Conservation (phyloP, 176 grass and related monocot species). For the Avena eriantha region DNA sequence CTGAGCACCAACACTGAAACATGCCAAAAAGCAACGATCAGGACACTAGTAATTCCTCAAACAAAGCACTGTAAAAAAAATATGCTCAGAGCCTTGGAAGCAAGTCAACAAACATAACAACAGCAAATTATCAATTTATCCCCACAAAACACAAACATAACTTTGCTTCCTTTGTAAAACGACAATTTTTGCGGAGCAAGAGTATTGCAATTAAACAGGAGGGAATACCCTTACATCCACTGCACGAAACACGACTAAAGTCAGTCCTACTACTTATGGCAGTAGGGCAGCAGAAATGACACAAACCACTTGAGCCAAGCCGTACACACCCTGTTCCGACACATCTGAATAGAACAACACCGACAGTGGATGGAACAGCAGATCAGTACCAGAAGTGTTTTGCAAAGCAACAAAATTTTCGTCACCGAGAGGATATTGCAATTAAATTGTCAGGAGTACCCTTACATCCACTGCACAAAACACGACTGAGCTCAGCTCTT, state of each 20-base stretch:
- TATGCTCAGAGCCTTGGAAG: background rate
- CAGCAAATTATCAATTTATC: background rate
- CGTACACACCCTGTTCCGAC: background rate
- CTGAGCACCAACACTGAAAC: constrained; percentile 81
- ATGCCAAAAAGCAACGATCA: constrained; percentile 13
- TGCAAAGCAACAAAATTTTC: background rate
- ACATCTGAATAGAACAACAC: background rate
- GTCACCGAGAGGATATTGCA: background rate
- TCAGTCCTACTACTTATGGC: background rate
- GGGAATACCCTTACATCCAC: background rate
- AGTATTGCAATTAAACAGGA: background rate
- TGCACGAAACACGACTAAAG: background rate
- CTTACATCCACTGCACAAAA: background rate
- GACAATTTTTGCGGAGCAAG: background rate
- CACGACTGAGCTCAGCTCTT: background rate
- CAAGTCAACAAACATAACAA: background rate
- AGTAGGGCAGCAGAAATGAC: background rate
- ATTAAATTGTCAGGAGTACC: background rate
- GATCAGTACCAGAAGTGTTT: background rate
- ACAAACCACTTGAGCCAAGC: background rate
- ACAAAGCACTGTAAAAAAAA: background rate
- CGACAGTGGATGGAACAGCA: too few relatives aligned
- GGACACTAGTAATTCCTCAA: background rate
- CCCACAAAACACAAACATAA: background rate
- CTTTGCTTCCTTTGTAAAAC: background rate